These are phyloP conservation scores for Fusarium liriodendri DNA, from an alignment of 2,329 filamentous ascomycete species.

Conservation along the genomic window DNA sequence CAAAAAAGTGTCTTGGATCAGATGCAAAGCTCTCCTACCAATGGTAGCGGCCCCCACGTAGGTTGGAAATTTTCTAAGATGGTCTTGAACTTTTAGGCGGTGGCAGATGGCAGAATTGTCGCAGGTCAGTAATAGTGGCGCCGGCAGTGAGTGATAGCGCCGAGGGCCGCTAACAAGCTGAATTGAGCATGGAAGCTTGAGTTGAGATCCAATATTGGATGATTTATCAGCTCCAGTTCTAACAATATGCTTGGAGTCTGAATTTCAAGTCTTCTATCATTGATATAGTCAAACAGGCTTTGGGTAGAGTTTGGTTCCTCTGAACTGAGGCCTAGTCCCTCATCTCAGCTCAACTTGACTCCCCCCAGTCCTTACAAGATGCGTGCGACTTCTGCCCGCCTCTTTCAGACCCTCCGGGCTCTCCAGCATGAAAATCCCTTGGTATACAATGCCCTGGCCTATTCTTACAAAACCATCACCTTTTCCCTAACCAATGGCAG, in stretches of 20 bases:
- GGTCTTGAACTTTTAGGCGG: constrained; percentile 64
- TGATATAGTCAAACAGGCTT: neutral
- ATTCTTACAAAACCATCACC: fast-evolving
- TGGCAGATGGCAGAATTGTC: constrained; percentile 56
- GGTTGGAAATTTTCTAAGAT: constrained; percentile 48
- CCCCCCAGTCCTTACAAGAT: constrained; percentile 44
- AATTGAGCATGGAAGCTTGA: neutral
- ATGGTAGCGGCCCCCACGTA: constrained; percentile 43
- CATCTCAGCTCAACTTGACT: neutral
- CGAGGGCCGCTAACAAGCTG: constrained; percentile 21
- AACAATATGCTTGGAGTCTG: neutral
- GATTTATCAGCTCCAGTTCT: neutral
- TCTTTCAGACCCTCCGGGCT: constrained; percentile 49
- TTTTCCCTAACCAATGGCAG: constrained; percentile 56
- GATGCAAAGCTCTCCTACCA: constrained; percentile 20
- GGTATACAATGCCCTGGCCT: constrained; percentile 56
- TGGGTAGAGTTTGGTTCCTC: neutral
- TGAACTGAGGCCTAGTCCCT: neutral
- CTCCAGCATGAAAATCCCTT: constrained; percentile 85
- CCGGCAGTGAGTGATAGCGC: constrained; percentile 8
- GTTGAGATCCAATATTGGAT: constrained; percentile 2
- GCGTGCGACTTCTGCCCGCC: constrained; percentile 50
- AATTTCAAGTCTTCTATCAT: neutral
- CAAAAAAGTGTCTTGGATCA: constrained; percentile 27
- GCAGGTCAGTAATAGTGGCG: neutral